Evolutionary conservation across 257 asterid genomes (phyloP), one percentile per base, ranked within the genome.

Genomic region (Fraxinus excelsior): DNA sequence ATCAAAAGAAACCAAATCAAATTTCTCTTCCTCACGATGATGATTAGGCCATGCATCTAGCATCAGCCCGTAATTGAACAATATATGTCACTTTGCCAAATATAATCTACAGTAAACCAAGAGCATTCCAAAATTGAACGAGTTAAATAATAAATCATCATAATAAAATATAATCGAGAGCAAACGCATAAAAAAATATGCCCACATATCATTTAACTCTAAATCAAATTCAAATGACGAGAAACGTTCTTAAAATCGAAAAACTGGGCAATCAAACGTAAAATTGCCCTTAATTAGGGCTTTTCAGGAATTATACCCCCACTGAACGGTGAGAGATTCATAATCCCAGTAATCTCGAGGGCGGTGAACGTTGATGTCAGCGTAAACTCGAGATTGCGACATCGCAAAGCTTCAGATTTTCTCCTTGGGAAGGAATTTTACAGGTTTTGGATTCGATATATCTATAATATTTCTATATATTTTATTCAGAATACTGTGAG

Each of bases 301-400:
- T 12, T 44, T 28, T 7, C 23, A 71, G 26, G 19, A 26, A 25
- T 31, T n/a, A 46, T 87, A 87, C 91, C 91, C 89, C 91, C 91
- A 87, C 76, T 85, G 89, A 78, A 87, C 89, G 82, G 82, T 65
- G 84, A 87, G 87, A 44, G 89, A 79, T 83, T 87, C 91, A 78
- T 87, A 87, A 49, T 87, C 91, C 91, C 91, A 87, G 74, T 87
- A 87, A 44, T 87, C 89, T 49, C 86, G 84, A 68, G 89, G 88
- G 31, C 88, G 86, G 16, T 85, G 87, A 68, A 83, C 85, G 81
- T 87, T 87, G 79, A 85, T 74, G 83, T 87, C 91, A 16, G 88
- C 82, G 82, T 87, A 87, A 31, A 87, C 91, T 76, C 89, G 84
- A 83, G 91, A 85, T 79, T 75, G 86, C 78, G 89, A 85, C 91